phyloP scores from a whole-genome alignment of 257 asterid species.

The Ligustrum vulgare region DNA sequence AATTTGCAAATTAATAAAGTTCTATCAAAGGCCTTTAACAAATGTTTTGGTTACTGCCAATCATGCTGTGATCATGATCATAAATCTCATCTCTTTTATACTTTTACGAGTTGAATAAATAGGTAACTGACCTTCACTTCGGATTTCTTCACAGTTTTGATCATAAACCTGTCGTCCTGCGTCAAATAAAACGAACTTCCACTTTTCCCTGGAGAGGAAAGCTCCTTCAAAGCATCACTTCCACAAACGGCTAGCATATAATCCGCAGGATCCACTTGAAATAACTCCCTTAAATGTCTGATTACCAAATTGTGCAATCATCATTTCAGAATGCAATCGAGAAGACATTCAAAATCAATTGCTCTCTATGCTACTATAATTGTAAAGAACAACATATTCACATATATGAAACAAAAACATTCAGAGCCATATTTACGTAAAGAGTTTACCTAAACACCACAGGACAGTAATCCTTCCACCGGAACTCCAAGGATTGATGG shows the following conservation, averaged over 20 bases:
- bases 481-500: constrained; percentile 74
- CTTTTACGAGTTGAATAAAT: constrained; percentile 28
- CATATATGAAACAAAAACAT: neutral
- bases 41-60: neutral
- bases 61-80: constrained; percentile 9
- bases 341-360: neutral
- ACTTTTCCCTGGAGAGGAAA: constrained; percentile 98
- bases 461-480: constrained; percentile 96
- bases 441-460: constrained; percentile 67
- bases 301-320: constrained; percentile 24
- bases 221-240: constrained; percentile 88
- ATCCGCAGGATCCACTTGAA: constrained; percentile 97
- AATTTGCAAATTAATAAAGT: constrained; percentile 12
- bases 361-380: constrained; percentile 13
- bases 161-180: constrained; percentile 96
- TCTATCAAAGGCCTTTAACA: neutral
- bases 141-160: constrained; percentile 94
- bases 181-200: constrained; percentile 95
- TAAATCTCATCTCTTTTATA: constrained; percentile 3
- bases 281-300: constrained; percentile 84
- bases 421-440: constrained; percentile 3
- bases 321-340: constrained; percentile 17
- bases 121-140: constrained; percentile 92
- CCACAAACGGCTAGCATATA: constrained; percentile 97
- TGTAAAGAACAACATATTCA: neutral